phyloP scores from a whole-genome alignment of 768 basidiomycete genomes.

The Leccinum obscurum region DNA sequence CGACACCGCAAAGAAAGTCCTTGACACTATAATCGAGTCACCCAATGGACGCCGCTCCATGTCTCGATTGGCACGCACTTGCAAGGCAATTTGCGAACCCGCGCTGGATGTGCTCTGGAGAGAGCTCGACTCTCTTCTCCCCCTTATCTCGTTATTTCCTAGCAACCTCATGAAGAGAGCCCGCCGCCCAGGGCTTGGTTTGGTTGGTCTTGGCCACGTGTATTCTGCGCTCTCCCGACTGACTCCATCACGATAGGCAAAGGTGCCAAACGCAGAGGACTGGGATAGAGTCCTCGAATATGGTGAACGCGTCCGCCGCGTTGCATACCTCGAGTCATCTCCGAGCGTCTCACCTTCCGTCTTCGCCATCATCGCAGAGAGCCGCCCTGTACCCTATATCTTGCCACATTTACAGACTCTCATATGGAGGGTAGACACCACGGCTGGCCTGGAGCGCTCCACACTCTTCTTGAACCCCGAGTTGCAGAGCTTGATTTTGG shows the following conservation, averaged over 20 bases:
- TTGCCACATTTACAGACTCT: conserved; percentile 70
- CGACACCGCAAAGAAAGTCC: conserved; percentile 52
- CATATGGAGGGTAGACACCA: conserved; percentile 70
- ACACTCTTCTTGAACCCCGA: conserved; percentile 65
- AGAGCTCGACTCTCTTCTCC: conserved; percentile 73
- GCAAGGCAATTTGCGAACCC: conserved; percentile 70
- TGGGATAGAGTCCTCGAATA: conserved; percentile 69
- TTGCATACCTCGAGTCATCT: conserved; percentile 68
- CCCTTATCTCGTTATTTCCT: conserved; percentile 73
- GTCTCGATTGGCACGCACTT: conserved; percentile 73
- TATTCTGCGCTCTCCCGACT: conserved; percentile 8
- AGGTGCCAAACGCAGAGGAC: conserved; percentile 62
- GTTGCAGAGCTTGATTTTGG: conserved; percentile 59
- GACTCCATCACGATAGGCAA: conserved; percentile 42
- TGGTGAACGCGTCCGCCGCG: conserved; percentile 63
- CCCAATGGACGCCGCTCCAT: conserved; percentile 67
- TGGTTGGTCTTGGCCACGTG: conserved; percentile 49
- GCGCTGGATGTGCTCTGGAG: conserved; percentile 74
- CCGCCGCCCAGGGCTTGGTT: conserved; percentile 70
- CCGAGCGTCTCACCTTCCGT: conserved; percentile 64
- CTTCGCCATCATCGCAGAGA: conserved; percentile 66
- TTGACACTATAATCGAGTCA: conserved; percentile 53
- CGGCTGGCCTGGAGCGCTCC: conserved; percentile 64
- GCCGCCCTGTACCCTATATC: conserved; percentile 60
- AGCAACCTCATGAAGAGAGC: conserved; percentile 64